Evolutionary conservation across 805 yeast genomes (phyloP).

Genomic region (Yarrowia phangngaensis): DNA sequence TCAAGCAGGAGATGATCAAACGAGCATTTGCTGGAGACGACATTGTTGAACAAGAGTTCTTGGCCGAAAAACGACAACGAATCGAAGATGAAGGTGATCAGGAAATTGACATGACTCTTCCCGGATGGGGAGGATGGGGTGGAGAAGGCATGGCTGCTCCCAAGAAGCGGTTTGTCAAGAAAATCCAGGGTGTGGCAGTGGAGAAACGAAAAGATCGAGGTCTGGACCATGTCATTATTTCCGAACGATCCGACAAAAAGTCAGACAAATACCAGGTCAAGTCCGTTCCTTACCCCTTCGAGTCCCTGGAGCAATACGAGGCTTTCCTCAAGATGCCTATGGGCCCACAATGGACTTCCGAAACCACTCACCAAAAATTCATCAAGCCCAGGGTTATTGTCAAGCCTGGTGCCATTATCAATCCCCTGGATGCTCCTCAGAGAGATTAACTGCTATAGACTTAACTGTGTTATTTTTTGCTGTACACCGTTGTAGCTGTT

Average conservation of each 20-base stretch:
- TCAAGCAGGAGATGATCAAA: slow-evolving; percentile 77
- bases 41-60: slow-evolving; percentile 69
- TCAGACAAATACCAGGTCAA: slow-evolving; percentile 78
- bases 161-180: slow-evolving; percentile 60
- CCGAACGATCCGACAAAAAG: slow-evolving; percentile 81
- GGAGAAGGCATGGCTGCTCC: slow-evolving; percentile 53
- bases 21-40: slow-evolving; percentile 98
- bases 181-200: slow-evolving; percentile 69
- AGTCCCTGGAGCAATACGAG: slow-evolving; percentile 90
- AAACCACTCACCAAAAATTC: slow-evolving; percentile 77
- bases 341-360: slow-evolving; percentile 94
- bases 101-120: slow-evolving; percentile 77
- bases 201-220: slow-evolving; percentile 73
- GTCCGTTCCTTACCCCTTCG: slow-evolving; percentile 93
- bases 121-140: slow-evolving; percentile 99
- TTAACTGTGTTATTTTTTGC: background rate
- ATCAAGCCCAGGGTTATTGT: slow-evolving; percentile 86
- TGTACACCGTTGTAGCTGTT: background rate
- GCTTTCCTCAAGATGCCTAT: slow-evolving; percentile 91
- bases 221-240: slow-evolving; percentile 77
- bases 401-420: slow-evolving; percentile 84
- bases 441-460: background rate
- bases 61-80: slow-evolving; percentile 64
- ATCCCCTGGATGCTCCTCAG: slow-evolving; percentile 53
- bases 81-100: slow-evolving; percentile 79